A percentile compares a stretch with the other conserved stretches of the same genome.
Evolutionary conservation across 1,284 basidiomycete genomes (phyloP).

Genomic region (Megacollybia platyphylla): DNA sequence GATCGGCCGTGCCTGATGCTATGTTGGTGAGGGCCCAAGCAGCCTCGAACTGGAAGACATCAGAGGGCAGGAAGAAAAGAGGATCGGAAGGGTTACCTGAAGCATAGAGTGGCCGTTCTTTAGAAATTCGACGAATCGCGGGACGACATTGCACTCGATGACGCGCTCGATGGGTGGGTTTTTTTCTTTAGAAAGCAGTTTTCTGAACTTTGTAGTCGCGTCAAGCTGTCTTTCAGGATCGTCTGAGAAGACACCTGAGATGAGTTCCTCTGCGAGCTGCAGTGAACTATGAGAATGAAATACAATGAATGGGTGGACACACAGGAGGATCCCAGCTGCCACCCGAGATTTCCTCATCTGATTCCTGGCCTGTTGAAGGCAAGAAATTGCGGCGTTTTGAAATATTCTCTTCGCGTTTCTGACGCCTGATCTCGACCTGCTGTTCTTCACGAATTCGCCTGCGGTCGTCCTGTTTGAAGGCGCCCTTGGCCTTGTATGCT

Average conservation of each 20-base stretch:
- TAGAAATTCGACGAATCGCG: constrained; percentile 95
- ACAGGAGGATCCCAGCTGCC: constrained; percentile 70
- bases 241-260: constrained; percentile 86
- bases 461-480: constrained; percentile 49
- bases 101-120: constrained; percentile 86
- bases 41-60: constrained; percentile 77
- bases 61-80: constrained; percentile 5
- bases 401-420: constrained; percentile 95
- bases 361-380: constrained; percentile 60
- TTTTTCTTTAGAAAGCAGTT: constrained; percentile 97
- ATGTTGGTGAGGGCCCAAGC: constrained; percentile 99
- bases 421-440: constrained; percentile 93
- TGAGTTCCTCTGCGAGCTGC: constrained; percentile 86
- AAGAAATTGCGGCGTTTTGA: constrained; percentile 92
- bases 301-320: constrained; percentile 15
- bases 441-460: constrained; percentile 92
- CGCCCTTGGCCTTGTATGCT: constrained; percentile 70
- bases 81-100: constrained; percentile 46
- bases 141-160: constrained; percentile 95
- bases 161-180: constrained; percentile 99
- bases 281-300: constrained; percentile 7
- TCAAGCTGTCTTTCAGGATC: constrained; percentile 88
- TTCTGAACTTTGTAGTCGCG: constrained; percentile 95
- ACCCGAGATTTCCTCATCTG: constrained; percentile 73
- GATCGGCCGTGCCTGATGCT: constrained; percentile 96